These are phyloP conservation scores for Toxicodendron radicans DNA, from an alignment of 345 rosid genomes.

Conservation along the genomic window DNA sequence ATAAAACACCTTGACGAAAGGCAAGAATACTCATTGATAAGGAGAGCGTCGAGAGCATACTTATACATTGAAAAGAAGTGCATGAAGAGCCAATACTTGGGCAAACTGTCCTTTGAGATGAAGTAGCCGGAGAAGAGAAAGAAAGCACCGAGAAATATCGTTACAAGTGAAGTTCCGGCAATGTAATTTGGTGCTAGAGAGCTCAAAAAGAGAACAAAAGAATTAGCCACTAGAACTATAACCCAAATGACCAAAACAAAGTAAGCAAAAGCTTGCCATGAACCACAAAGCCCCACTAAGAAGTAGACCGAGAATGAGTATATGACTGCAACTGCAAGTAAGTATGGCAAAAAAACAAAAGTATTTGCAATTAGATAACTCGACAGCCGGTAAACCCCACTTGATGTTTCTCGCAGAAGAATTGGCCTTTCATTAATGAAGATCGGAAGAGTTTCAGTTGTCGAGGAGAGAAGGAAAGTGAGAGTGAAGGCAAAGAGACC, in stretches of 20 bases:
- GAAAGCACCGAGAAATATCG: conserved; percentile 68
- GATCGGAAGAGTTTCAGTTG: conserved; percentile 91
- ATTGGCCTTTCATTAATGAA: conserved; percentile 90
- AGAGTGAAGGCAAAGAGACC: conserved; percentile 94
- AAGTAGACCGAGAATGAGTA: conserved; percentile 77
- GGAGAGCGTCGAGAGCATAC: conserved; percentile 82
- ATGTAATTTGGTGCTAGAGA: conserved; percentile 92
- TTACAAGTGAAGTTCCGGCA: conserved; percentile 77
- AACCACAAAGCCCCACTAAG: conserved; percentile 76
- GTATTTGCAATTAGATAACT: conserved; percentile 83
- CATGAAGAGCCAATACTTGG: conserved; percentile 94
- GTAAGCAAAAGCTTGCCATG: conserved; percentile 78
- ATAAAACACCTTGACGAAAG: conserved; percentile 57
- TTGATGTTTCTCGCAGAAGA: conserved; percentile 71
- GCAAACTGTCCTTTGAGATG: conserved; percentile 71
- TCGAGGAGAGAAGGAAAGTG: conserved; percentile 89
- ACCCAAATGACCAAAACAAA: conserved; percentile 82
- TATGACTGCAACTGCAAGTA: conserved; percentile 58
- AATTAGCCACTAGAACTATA: conserved; percentile 79
- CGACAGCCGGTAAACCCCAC: conserved; percentile 82
- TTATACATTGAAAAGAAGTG: conserved; percentile 92
- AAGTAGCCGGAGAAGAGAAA: conserved; percentile 95
- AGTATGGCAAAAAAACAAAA: conserved; percentile 81
- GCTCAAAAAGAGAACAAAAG: conserved; percentile 84
- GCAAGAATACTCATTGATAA: conserved; percentile 90